A percentile compares a stretch with the other conserved stretches of the same genome.
These are phyloP conservation scores for Perilla frutescens DNA, from an alignment of 257 asterid species.

Conservation along the genomic window DNA sequence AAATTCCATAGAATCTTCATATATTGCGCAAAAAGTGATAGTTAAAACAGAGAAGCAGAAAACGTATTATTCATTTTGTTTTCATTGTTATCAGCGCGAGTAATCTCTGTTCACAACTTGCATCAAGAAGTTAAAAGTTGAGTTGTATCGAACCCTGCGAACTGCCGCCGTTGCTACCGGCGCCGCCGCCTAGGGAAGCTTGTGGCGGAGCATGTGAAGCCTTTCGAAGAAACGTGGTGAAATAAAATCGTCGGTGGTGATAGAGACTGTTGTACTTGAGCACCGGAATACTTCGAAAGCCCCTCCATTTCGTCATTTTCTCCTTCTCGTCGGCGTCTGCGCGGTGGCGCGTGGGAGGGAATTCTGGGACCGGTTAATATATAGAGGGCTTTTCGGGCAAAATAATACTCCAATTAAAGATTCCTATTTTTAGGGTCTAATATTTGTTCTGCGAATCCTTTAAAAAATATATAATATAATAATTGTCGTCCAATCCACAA, in stretches of 20 bases:
- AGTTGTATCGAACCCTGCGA: conserved; percentile 58
- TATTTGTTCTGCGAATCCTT: no score
- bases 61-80: background rate
- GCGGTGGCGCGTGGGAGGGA: conserved; percentile 32
- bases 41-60: background rate
- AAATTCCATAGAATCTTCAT: background rate
- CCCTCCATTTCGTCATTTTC: conserved; percentile 70
- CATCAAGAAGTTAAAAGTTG: conserved; percentile 3
- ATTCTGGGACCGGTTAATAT: background rate
- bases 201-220: conserved; percentile 55
- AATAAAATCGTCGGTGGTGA: conserved; percentile 54
- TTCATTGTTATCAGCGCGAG: background rate
- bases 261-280: conserved; percentile 38
- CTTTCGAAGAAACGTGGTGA: conserved; percentile 68
- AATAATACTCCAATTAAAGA: no score
- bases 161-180: conserved; percentile 50
- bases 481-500: no score
- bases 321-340: background rate
- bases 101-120: background rate
- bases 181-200: conserved; percentile 44
- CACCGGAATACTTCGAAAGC: conserved; percentile 38
- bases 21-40: background rate
- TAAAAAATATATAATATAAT: no score
- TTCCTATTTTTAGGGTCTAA: no score
- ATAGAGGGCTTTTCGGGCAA: no score